Conservation (phyloP, 2,329 filamentous ascomycete genomes). For the Xylariaceae sp. region DNA sequence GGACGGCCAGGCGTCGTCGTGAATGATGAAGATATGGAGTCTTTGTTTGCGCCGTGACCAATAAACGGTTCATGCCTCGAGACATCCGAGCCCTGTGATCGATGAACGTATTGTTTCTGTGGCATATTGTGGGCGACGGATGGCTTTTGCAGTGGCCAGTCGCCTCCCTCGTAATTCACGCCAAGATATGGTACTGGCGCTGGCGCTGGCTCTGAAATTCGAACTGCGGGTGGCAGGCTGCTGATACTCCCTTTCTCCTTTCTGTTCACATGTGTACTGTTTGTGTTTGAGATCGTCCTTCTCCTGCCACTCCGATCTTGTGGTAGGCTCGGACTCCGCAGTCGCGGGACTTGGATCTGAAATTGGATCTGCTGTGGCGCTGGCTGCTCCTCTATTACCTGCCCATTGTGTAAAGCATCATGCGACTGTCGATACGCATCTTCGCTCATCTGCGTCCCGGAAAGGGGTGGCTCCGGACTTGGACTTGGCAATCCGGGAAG, state of each 20-base stretch:
- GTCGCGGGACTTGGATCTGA: constrained; percentile 24
- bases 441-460: not conserved
- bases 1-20: not conserved
- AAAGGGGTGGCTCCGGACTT: not conserved
- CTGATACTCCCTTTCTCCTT: not conserved
- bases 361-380: constrained; percentile 3
- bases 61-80: not conserved
- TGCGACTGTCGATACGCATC: not conserved
- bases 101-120: constrained; percentile 7
- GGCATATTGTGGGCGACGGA: constrained; percentile 12
- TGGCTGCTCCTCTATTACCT: constrained; percentile 3
- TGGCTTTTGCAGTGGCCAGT: constrained; percentile 23
- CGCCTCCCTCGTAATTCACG: constrained; percentile 6
- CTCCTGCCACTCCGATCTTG: constrained; percentile 19
- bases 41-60: constrained; percentile 17
- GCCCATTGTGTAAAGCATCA: not conserved
- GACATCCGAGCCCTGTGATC: constrained; percentile 8
- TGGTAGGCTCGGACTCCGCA: constrained; percentile 26
- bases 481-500: constrained; percentile 8
- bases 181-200: not conserved
- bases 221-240: not conserved
- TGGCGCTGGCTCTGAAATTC: not conserved
- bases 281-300: constrained; percentile 5
- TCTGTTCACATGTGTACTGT: not conserved
- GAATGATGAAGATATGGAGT: constrained; percentile 8